These are phyloP conservation scores for Coemansia asiatica DNA, from an alignment of 192 early-diverging fungal genomes.

Conservation along the genomic window DNA sequence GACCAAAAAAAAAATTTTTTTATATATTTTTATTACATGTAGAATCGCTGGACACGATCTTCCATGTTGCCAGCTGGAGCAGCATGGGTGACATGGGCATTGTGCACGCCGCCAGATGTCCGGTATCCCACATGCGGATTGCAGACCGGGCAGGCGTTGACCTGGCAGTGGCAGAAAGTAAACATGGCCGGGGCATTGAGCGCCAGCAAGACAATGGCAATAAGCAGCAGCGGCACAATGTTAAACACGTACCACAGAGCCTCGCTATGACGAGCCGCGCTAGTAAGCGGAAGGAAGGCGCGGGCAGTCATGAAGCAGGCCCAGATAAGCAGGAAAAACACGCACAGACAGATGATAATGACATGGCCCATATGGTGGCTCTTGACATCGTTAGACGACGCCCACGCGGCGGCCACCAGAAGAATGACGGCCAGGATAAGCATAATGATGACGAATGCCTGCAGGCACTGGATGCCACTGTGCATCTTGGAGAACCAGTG, in stretches of 20 bases:
- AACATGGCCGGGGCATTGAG: conserved; percentile 50
- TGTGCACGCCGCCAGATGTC: neutral
- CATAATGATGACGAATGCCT: conserved; percentile 44
- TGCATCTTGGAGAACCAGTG: conserved; percentile 31
- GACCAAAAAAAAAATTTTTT: conserved; percentile 8
- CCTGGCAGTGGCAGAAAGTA: conserved; percentile 53
- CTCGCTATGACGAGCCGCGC: conserved; percentile 45
- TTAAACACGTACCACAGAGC: conserved; percentile 52
- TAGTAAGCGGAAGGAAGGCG: conserved; percentile 37
- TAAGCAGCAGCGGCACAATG: conserved; percentile 42
- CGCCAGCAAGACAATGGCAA: conserved; percentile 43
- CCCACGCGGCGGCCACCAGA: conserved; percentile 27
- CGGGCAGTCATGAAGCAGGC: conserved; percentile 47
- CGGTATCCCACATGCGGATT: conserved; percentile 46
- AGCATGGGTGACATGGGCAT: conserved; percentile 13
- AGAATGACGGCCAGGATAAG: conserved; percentile 33
- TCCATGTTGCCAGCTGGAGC: conserved; percentile 22
- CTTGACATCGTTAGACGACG: conserved; percentile 35
- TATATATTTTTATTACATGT: conserved; percentile 27
- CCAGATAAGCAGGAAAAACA: conserved; percentile 41
- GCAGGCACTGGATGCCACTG: conserved; percentile 43
- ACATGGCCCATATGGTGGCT: conserved; percentile 50
- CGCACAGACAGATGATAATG: conserved; percentile 36
- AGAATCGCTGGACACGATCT: conserved; percentile 15
- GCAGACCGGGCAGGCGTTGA: conserved; percentile 45